Conservation (phyloP, 768 basidiomycete genomes). For the Rhodotorula paludigena region DNA sequence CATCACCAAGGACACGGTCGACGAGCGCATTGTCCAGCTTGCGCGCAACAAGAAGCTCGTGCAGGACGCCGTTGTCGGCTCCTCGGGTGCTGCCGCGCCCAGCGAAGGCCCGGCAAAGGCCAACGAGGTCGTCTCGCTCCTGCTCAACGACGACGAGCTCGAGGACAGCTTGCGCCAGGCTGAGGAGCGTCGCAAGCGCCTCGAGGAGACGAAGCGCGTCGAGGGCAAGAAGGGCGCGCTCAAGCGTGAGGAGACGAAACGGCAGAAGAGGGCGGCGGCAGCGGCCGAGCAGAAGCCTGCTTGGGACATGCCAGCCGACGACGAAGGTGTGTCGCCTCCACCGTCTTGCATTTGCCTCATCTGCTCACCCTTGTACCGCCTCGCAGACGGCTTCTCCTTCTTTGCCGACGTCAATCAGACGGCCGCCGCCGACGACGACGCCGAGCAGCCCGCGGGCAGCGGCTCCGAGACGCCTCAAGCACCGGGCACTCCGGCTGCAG, state of each 20-base stretch:
- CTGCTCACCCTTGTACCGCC: background rate
- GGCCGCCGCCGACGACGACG: slow-evolving; percentile 32
- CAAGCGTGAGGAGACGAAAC: slow-evolving; percentile 23
- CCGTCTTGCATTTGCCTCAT: background rate
- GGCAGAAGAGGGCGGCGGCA: slow-evolving; percentile 9
- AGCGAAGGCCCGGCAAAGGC: slow-evolving; percentile 61
- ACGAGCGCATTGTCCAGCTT: slow-evolving; percentile 93
- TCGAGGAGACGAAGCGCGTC: slow-evolving; percentile 44
- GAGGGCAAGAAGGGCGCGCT: slow-evolving; percentile 39
- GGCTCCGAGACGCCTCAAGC: slow-evolving; percentile 9
- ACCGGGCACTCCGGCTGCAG: background rate
- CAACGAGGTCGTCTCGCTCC: slow-evolving; percentile 89
- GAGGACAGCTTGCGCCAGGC: slow-evolving; percentile 49
- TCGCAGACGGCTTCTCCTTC: slow-evolving; percentile 34
- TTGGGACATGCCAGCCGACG: slow-evolving; percentile 28
- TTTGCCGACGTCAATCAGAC: slow-evolving; percentile 32
- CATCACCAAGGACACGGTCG: slow-evolving; percentile 79
- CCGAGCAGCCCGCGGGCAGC: slow-evolving; percentile 14
- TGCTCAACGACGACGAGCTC: slow-evolving; percentile 90
- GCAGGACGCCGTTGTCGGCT: slow-evolving; percentile 96
- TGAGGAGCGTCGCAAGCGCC: slow-evolving; percentile 45
- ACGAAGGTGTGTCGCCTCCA: slow-evolving; percentile 25
- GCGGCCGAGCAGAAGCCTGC: slow-evolving; percentile 15
- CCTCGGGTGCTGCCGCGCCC: slow-evolving; percentile 30
- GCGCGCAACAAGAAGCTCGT: slow-evolving; percentile 59